Evolutionary conservation across 2,329 filamentous ascomycete species (phyloP), one percentile per base, ranked within the genome.

Genomic region (Xylaria sp.): DNA sequence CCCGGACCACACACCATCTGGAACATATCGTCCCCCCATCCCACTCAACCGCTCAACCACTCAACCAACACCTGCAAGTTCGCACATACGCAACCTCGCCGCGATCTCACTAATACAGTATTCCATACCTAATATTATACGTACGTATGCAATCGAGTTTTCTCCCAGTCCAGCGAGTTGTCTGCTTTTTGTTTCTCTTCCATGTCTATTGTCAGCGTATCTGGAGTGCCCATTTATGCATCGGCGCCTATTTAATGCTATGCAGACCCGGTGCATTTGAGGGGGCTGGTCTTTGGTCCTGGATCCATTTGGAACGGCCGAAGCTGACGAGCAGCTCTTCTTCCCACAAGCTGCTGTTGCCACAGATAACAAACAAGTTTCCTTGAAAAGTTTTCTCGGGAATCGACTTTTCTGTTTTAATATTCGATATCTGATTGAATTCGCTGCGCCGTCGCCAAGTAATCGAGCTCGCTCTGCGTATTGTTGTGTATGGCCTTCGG

Each of bases 261-360:
- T 59, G 60, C 53, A 47, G 52, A 48, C 53, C 54, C 39, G 56
- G 57, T 55, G 60, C 60, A 66, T 57, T 60, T 60, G 50, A 60
- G 56, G 59, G 60, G 60, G 57, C 50, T 58, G 54, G 57, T 54
- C 49, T 11, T 26, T 11, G 6, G 24, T 53, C 18, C 42, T n/a
- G n/a, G n/a, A n/a, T n/a, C n/a, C n/a, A n/a, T 44, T 52, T 39
- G 46, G 46, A 54, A 19, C n/a, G 46, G n/a, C 41, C 40, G 40
- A 55, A 60, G 46, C 44, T 52, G 26, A 22, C 47, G 19, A 26
- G 43, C 39, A 43, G 26, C 22, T 50, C 48, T 47, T 54, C 48
- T 50, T 45, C 19, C 42, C 13, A 52, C 24, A 48, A 52, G 37
- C 38, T 51, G 39, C 48, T 42, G 19, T 55, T 52, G 29, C 22